Evolutionary conservation across 2,329 filamentous ascomycete genomes (phyloP).

Genomic region (Eutypa lata): DNA sequence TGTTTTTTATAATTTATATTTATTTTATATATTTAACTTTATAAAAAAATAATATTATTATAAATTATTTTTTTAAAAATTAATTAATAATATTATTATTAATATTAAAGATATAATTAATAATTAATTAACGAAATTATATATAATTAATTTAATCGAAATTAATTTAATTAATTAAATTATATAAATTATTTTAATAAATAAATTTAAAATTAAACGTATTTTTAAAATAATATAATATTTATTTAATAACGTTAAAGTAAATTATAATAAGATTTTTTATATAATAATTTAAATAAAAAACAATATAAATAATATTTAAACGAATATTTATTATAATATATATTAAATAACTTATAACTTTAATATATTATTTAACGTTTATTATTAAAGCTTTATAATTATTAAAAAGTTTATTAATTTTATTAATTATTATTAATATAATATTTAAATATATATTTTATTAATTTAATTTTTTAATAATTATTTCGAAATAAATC

Average conservation of each 20-base stretch:
- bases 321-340: too few relatives aligned
- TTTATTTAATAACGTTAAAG: neutral
- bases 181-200: neutral
- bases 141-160: neutral
- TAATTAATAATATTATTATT: neutral
- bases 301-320: neutral
- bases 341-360: too few relatives aligned
- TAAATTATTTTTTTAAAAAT: neutral
- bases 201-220: neutral
- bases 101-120: neutral
- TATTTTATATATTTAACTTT: neutral
- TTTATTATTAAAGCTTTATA: neutral
- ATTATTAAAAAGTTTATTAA: conserved; percentile 4
- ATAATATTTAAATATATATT: conserved; percentile 1
- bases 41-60: neutral
- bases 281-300: conserved; percentile 7
- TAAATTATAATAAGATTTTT: conserved; percentile 4
- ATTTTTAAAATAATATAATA: neutral
- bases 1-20: neutral
- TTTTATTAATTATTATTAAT: conserved; percentile 5
- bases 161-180: neutral
- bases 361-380: conserved; percentile 6
- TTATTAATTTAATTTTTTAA: conserved; percentile 3
- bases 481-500: neutral
- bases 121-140: neutral